A percentile compares a stretch with the other conserved stretches of the same genome.
Conservation (phyloP, 2,329 filamentous ascomycete species). For the Sordariomycetes sp. region DNA sequence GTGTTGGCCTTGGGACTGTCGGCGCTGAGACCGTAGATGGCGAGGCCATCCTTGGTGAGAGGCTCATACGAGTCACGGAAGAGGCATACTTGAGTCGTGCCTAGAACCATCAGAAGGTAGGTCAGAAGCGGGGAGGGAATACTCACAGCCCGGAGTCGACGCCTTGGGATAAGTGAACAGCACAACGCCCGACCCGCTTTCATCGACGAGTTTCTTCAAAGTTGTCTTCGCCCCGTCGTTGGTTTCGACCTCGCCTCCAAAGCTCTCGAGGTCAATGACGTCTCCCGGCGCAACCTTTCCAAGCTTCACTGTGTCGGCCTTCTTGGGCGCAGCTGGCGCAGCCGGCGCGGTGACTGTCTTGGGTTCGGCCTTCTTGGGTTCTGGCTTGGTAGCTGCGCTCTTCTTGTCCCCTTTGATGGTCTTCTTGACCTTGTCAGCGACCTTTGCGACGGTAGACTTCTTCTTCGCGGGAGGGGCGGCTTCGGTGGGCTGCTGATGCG, state of each 20-base stretch:
- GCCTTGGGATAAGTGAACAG: constrained; percentile 95
- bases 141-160: constrained; percentile 87
- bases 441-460: constrained; percentile 26
- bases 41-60: constrained; percentile 68
- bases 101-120: constrained; percentile 31
- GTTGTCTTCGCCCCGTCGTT: constrained; percentile 76
- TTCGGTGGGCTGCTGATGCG: constrained; percentile 34
- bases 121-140: neutral
- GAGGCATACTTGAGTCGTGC: constrained; percentile 85
- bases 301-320: too few relatives aligned
- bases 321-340: constrained; percentile 9
- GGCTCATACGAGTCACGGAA: constrained; percentile 80
- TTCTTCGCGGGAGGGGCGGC: constrained; percentile 32
- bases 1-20: constrained; percentile 90
- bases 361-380: constrained; percentile 5
- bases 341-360: constrained; percentile 4
- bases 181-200: constrained; percentile 78
- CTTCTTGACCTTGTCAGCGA: constrained; percentile 24
- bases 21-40: constrained; percentile 82
- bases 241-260: constrained; percentile 69
- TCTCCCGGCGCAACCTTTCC: constrained; percentile 43
- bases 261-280: constrained; percentile 45
- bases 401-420: constrained; percentile 18
- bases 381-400: constrained; percentile 12
- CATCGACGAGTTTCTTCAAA: constrained; percentile 69